These are phyloP conservation scores for Jasminum sambac DNA, from an alignment of 257 asterid genomes.

Conservation along the genomic window DNA sequence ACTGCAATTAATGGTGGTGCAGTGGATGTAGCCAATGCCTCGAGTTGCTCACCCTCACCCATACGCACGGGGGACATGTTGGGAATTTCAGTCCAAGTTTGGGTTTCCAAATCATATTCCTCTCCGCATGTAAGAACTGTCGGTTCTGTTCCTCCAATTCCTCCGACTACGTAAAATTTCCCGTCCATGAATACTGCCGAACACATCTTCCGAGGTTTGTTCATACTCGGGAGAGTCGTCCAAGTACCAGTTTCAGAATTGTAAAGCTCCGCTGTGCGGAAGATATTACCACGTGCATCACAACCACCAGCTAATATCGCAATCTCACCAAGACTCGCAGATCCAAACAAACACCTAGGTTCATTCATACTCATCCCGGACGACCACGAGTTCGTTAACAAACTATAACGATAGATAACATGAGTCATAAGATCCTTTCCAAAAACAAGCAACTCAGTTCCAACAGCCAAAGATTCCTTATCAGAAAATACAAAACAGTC, in stretches of 20 bases:
- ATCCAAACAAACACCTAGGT: slow-evolving; percentile 67
- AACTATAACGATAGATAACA: slow-evolving; percentile 76
- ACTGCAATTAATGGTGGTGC: slow-evolving; percentile 93
- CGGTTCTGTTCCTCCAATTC: slow-evolving; percentile 38
- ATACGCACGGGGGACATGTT: slow-evolving; percentile 76
- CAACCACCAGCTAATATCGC: slow-evolving; percentile 96
- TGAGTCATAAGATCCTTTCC: slow-evolving; percentile 75
- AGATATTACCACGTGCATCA: slow-evolving; percentile 39
- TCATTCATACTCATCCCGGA: slow-evolving; percentile 49
- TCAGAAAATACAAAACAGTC: slow-evolving; percentile 71
- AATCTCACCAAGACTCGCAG: slow-evolving; percentile 81
- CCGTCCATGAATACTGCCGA: slow-evolving; percentile 79
- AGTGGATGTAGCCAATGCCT: slow-evolving; percentile 61
- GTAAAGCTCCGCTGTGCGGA: slow-evolving; percentile 64
- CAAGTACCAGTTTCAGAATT: slow-evolving; percentile 51
- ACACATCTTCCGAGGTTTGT: slow-evolving; percentile 78
- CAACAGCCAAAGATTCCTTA: slow-evolving; percentile 92
- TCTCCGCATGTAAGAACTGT: slow-evolving; percentile 49
- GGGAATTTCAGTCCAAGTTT: slow-evolving; percentile 74
- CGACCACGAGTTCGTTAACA: slow-evolving; percentile 59
- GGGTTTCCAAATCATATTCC: slow-evolving; percentile 44
- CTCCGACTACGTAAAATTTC: slow-evolving; percentile 75
- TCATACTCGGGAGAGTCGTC: slow-evolving; percentile 71
- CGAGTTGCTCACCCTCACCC: slow-evolving; percentile 51
- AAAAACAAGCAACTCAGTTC: slow-evolving; percentile 88